A percentile compares a stretch with the other conserved stretches of the same genome.
These are phyloP conservation scores for Exophiala xenobiotica DNA, from an alignment of 2,329 filamentous ascomycete genomes.

Conservation along the genomic window DNA sequence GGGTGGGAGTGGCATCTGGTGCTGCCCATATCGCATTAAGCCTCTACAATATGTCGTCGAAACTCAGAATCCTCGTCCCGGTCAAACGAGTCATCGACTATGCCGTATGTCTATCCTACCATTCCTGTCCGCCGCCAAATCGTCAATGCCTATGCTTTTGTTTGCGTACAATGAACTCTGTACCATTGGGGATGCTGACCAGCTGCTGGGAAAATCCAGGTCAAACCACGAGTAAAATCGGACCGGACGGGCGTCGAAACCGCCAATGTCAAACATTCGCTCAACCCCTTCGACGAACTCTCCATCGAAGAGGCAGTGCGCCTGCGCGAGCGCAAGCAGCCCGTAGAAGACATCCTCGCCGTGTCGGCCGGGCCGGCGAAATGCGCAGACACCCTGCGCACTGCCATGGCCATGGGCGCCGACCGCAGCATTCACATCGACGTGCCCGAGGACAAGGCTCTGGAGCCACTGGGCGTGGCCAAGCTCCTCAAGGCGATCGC, in stretches of 20 bases:
- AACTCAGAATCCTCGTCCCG: constrained; percentile 72
- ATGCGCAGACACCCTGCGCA: constrained; percentile 82
- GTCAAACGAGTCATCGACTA: constrained; percentile 86
- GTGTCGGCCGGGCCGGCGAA: constrained; percentile 87
- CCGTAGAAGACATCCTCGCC: constrained; percentile 88
- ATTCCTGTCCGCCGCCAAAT: not conserved
- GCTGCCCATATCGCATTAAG: not conserved
- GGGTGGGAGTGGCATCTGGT: too few species aligned
- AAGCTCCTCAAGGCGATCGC: constrained; percentile 82
- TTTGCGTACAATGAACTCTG: not conserved
- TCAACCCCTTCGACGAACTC: constrained; percentile 99
- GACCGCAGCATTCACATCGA: constrained; percentile 90
- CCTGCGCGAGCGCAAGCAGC: constrained; percentile 80
- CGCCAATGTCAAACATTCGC: constrained; percentile 89
- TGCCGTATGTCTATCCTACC: constrained; percentile 58
- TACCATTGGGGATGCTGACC: too few species aligned
- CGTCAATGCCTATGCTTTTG: not conserved
- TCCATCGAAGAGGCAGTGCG: constrained; percentile 94
- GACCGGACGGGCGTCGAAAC: constrained; percentile 85
- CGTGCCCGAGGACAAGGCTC: constrained; percentile 63
- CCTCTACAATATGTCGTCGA: constrained; percentile 41
- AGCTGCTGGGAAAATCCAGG: too few species aligned
- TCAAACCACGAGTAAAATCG: constrained; percentile 70
- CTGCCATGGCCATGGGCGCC: constrained; percentile 97
- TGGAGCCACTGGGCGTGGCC: constrained; percentile 88